Evolutionary conservation across 73 alveolate species (phyloP), one percentile per base, ranked within the genome.

Genomic region (Loxodes magnus): DNA sequence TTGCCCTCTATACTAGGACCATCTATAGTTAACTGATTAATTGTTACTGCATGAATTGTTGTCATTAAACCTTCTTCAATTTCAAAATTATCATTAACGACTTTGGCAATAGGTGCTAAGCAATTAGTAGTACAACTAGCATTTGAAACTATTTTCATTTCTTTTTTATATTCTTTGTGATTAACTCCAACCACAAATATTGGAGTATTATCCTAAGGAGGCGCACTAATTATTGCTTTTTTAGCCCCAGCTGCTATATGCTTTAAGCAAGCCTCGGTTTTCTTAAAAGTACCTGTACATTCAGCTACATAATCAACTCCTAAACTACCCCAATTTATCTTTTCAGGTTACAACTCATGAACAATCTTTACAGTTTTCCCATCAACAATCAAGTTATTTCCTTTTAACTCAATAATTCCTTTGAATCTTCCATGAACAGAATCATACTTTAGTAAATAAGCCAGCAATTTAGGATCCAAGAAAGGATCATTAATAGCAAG

Each of bases 81-180:
- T 3, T 93, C 96, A 71, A 74, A 80, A 56, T 82, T 77, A 42
- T 85, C 96, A 43, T 85, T n/a, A n/a, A n/a, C n/a, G 34, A 90
- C 97, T 84, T 90, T 81, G 57, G 90, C 94, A 15, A 90, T 51
- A 36, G 97, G 98, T 12, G 98, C 98, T 17, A 90, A 80, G 71
- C 98, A 83, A 67, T 90, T 90, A 26, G 97, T 87, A 36, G 97
- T 90, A 94, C 98, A 90, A 23, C 97, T 87, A 54, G 98, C 98
- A 73, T 90, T 90, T 46, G 95, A 82, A 21, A 87, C 96, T 35
- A 87, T 76, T 72, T 56, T 35, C 61, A 51, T 54, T 55, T 70
- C 79, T n/a, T n/a, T n/a, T n/a, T n/a, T n/a, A n/a, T n/a, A n/a
- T n/a, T n/a, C n/a, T n/a, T 68, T 56, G 51, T 78, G 85, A 67